These are phyloP conservation scores for Daphne laureola DNA, from an alignment of 441 rosid species.

Conservation along the genomic window DNA sequence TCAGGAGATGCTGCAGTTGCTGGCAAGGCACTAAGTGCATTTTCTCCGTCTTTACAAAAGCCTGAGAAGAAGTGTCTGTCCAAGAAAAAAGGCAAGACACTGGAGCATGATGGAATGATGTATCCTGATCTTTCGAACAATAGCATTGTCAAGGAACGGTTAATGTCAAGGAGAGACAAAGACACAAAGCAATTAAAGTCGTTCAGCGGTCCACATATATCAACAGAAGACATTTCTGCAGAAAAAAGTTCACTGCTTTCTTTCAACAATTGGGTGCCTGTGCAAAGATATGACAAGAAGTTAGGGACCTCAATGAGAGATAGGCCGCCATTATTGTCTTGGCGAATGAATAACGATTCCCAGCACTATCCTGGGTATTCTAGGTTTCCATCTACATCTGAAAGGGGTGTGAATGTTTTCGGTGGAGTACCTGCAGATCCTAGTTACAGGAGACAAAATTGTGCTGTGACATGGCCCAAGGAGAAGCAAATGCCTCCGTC, in stretches of 20 bases:
- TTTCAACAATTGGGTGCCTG: conserved; percentile 31
- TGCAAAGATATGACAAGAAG: conserved; percentile 30
- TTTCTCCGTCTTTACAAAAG: conserved; percentile 28
- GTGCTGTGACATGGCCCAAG: conserved; percentile 25
- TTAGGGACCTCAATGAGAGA: conserved; percentile 25
- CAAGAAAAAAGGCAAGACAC: conserved; percentile 47
- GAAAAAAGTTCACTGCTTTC: conserved; percentile 34
- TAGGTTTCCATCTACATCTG: conserved; percentile 30
- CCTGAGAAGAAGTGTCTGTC: conserved; percentile 32
- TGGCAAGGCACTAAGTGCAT: conserved; percentile 31
- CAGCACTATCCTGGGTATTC: conserved; percentile 29
- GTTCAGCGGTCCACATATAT: conserved; percentile 21
- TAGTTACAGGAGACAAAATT: conserved; percentile 23
- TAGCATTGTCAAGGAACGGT: conserved; percentile 27
- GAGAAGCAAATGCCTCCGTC: conserved; percentile 30
- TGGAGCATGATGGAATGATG: conserved; percentile 26
- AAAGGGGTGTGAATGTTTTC: conserved; percentile 23
- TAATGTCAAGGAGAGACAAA: conserved; percentile 21
- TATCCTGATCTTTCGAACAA: conserved; percentile 25
- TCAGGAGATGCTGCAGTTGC: conserved; percentile 19
- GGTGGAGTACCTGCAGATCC: conserved; percentile 28
- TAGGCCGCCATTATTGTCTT: conserved; percentile 19
- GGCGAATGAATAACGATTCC: conserved; percentile 28
- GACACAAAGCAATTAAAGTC: conserved; percentile 22
- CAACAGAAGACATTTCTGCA: conserved; percentile 24